A percentile compares a stretch with the other conserved stretches of the same genome.
These are phyloP conservation scores for Ricinus communis DNA, from an alignment of 345 rosid genomes.

Conservation along the genomic window DNA sequence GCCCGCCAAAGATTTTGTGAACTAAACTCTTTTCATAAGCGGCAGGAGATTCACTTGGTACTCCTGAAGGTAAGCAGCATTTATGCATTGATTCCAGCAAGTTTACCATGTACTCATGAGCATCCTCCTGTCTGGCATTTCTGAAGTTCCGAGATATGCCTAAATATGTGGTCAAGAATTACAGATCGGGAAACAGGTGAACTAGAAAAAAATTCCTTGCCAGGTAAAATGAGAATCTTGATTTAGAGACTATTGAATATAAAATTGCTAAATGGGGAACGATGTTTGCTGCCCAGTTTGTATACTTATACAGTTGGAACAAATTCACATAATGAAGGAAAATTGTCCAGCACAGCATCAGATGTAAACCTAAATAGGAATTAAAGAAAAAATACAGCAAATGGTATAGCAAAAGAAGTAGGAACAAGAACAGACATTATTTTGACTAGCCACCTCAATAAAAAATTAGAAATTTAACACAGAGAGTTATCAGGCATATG, in stretches of 20 bases:
- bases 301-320: not conserved
- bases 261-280: not conserved
- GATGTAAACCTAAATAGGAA: not conserved
- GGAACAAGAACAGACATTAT: not conserved
- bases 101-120: conserved; percentile 96
- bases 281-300: not conserved
- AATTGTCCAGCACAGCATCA: not conserved
- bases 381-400: not conserved
- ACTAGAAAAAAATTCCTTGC: not conserved
- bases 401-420: not conserved
- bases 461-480: not conserved
- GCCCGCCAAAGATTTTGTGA: conserved; percentile 95
- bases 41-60: conserved; percentile 78
- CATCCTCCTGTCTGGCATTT: conserved; percentile 87
- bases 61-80: conserved; percentile 93
- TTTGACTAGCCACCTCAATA: not conserved
- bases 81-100: conserved; percentile 96
- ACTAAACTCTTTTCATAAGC: conserved; percentile 95
- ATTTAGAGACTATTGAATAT: not conserved
- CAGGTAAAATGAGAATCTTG: no score
- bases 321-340: not conserved
- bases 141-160: conserved; percentile 90
- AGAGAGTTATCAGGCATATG: not conserved
- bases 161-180: conserved; percentile 46
- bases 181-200: conserved; percentile 21